Percentiles rank a stretch among this genome's conserved stretches.
These are phyloP conservation scores for Medicago truncatula DNA, from an alignment of 306 rosid species.

Conservation along the genomic window MtrunA17r5.0-ANR NC_053042.1:38924501-38925000, in stretches of 20 bases:
- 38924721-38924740: conserved; percentile 5
- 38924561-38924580: conserved; percentile 79
- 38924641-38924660: not conserved
- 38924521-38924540: conserved; percentile 68
- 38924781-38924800: not conserved
- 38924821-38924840: conserved; percentile 16
- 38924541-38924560: conserved; percentile 66
- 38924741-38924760: conserved; percentile 53
- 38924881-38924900: conserved; percentile 62
- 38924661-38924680: not conserved
- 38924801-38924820: not conserved
- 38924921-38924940: conserved; percentile 50
- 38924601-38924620: conserved; percentile 69
- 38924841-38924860: not conserved
- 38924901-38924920: conserved; percentile 43
- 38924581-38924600: conserved; percentile 72
- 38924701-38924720: conserved; percentile 53
- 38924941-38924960: conserved; percentile 62
- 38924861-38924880: too few relatives aligned
- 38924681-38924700: conserved; percentile 55
- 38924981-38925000: conserved; percentile 51
- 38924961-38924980: conserved; percentile 51
- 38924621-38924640: conserved; percentile 38
- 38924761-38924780: conserved; percentile 29
- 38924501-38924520: conserved; percentile 43